Evolutionary conservation across 805 yeast genomes (phyloP).

Genomic region (Nakazawaea holstii): DNA sequence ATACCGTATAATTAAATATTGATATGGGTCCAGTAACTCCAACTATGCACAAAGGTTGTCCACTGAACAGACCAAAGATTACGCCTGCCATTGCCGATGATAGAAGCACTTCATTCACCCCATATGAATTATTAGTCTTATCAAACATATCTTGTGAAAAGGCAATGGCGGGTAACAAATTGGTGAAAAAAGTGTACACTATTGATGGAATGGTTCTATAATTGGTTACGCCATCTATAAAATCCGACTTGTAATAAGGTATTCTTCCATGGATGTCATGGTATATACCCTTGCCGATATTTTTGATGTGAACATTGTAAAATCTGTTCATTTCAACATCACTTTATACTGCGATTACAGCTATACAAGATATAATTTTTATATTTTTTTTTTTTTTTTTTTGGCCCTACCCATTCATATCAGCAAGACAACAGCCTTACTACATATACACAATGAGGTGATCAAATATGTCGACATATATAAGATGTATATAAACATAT

Average conservation of each 20-base stretch:
- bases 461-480: too few species aligned
- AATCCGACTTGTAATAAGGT: conserved; percentile 73
- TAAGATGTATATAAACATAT: too few species aligned
- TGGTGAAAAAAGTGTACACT: conserved; percentile 80
- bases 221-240: conserved; percentile 68
- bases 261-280: conserved; percentile 45
- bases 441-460: too few species aligned
- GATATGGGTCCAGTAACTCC: conserved; percentile 97
- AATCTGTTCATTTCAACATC: not conserved
- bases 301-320: conserved; percentile 15
- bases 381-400: too few species aligned
- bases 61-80: conserved; percentile 78
- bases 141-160: conserved; percentile 98
- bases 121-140: conserved; percentile 79
- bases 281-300: conserved; percentile 45
- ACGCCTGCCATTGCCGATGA: conserved; percentile 86
- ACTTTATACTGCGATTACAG: not conserved
- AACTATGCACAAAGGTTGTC: conserved; percentile 91
- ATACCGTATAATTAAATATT: conserved; percentile 88
- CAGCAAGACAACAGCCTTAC: too few species aligned
- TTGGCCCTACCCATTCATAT: too few species aligned
- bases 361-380: too few species aligned
- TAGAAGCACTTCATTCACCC: conserved; percentile 84
- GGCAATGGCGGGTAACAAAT: conserved; percentile 87
- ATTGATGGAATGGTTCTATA: conserved; percentile 87